Conservation (phyloP, 495 filamentous ascomycete species). For the Aspergillus cristatus region DNA sequence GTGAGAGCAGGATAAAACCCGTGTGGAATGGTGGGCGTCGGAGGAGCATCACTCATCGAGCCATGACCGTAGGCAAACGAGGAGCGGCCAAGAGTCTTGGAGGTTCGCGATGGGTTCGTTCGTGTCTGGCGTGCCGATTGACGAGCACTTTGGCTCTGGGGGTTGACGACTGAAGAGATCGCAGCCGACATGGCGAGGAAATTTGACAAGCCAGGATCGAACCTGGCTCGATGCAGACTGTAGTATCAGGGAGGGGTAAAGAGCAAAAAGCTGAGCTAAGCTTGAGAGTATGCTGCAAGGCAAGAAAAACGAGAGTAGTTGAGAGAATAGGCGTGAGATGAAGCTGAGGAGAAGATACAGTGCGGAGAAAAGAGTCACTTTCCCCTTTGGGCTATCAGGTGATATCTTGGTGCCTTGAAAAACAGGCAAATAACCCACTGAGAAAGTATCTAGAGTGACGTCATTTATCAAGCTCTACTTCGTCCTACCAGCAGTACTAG, state of each 20-base stretch:
- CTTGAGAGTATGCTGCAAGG: constrained; percentile 7
- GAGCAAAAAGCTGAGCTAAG: background rate
- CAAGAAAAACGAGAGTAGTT: background rate
- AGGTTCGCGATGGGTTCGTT: constrained; percentile 50
- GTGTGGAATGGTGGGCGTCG: constrained; percentile 31
- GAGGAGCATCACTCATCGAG: constrained; percentile 23
- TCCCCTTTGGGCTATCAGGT: constrained; percentile 19
- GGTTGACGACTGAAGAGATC: constrained; percentile 20
- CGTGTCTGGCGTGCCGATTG: constrained; percentile 52
- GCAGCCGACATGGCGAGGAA: constrained; percentile 20
- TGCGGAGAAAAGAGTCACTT: constrained; percentile 14
- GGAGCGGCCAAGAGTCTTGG: constrained; percentile 46
- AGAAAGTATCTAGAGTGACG: too few relatives aligned
- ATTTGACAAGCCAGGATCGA: constrained; percentile 2
- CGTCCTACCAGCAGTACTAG: too few relatives aligned
- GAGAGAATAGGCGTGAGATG: constrained; percentile 7
- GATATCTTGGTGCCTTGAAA: too few relatives aligned
- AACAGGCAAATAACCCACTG: too few relatives aligned
- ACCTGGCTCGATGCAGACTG: constrained; percentile 12
- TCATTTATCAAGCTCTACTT: too few relatives aligned
- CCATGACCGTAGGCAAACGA: constrained; percentile 37
- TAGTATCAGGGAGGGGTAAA: constrained; percentile 6
- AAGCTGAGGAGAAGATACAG: constrained; percentile 1
- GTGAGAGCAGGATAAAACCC: constrained; percentile 88
- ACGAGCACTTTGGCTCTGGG: constrained; percentile 29